Evolutionary conservation across 768 basidiomycete genomes (phyloP).

Genomic region (Suillus discolor): DNA sequence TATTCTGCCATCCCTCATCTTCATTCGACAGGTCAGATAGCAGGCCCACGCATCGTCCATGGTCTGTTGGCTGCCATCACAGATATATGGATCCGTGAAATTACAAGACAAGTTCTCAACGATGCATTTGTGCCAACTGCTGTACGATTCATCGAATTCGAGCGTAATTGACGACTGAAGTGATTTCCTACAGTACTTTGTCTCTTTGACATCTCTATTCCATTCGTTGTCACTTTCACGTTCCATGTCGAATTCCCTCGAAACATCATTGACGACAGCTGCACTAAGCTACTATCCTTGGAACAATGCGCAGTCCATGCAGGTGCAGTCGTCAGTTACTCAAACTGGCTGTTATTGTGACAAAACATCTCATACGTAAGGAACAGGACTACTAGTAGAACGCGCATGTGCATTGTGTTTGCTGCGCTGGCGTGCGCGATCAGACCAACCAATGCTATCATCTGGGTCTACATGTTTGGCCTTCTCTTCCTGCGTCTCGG

Average conservation of each 20-base stretch:
- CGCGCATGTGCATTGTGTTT: slow-evolving; percentile 46
- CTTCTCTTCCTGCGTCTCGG: slow-evolving; percentile 59
- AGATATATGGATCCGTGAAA: slow-evolving; percentile 70
- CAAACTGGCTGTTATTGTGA: slow-evolving; percentile 19
- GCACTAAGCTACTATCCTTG: slow-evolving; percentile 83
- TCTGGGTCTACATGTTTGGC: slow-evolving; percentile 77
- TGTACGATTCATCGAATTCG: slow-evolving; percentile 46
- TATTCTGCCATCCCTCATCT: slow-evolving; percentile 1
- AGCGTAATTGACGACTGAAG: neutral
- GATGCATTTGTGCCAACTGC: slow-evolving; percentile 56
- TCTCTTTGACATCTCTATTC: slow-evolving; percentile 88
- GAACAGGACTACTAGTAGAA: slow-evolving; percentile 29
- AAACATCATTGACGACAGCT: slow-evolving; percentile 80
- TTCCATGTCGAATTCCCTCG: slow-evolving; percentile 90
- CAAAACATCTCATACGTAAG: slow-evolving; percentile 33
- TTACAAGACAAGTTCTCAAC: slow-evolving; percentile 63
- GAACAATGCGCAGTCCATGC: slow-evolving; percentile 39
- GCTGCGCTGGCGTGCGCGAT: slow-evolving; percentile 81
- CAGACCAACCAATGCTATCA: slow-evolving; percentile 85
- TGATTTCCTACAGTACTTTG: slow-evolving; percentile 54
- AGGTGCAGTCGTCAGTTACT: slow-evolving; percentile 26
- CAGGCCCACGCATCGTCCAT: slow-evolving; percentile 74
- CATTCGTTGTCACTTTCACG: slow-evolving; percentile 82
- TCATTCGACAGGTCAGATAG: slow-evolving; percentile 48
- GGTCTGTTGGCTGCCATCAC: slow-evolving; percentile 78